These are phyloP conservation scores for Cichorium intybus DNA, from an alignment of 140 eudicot species.

Conservation along the genomic window DNA sequence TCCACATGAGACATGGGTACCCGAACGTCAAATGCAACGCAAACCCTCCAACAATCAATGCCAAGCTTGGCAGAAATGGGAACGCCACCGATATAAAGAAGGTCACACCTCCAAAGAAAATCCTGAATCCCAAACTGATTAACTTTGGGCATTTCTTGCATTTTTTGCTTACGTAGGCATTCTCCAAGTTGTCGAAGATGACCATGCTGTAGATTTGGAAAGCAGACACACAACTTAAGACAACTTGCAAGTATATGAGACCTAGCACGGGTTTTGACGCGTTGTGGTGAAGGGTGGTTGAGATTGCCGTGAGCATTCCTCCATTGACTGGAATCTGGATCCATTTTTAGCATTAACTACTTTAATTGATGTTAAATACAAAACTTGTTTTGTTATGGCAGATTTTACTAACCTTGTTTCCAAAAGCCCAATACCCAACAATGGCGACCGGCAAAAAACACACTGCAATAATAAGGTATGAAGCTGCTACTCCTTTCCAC, in stretches of 20 bases:
- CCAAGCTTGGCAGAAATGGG: conserved; percentile 65
- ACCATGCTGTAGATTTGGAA: conserved; percentile 60
- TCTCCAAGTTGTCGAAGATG: conserved; percentile 57
- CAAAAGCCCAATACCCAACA: conserved; percentile 70
- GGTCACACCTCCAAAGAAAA: conserved; percentile 50
- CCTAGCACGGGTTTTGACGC: conserved; percentile 31
- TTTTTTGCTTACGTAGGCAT: conserved; percentile 26
- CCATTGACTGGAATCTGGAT: conserved; percentile 30
- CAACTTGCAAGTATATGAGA: conserved; percentile 29
- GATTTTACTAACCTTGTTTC: conserved; percentile 40
- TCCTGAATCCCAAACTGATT: conserved; percentile 23
- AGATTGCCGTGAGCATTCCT: conserved; percentile 29
- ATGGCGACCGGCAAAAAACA: conserved; percentile 68
- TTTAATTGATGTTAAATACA: background rate
- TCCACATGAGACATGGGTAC: conserved; percentile 81
- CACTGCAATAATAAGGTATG: conserved; percentile 41
- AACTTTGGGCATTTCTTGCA: conserved; percentile 45
- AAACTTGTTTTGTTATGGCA: background rate
- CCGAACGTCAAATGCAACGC: conserved; percentile 62
- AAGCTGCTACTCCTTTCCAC: conserved; percentile 48
- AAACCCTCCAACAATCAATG: conserved; percentile 62
- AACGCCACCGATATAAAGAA: conserved; percentile 64
- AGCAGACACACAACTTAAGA: conserved; percentile 37
- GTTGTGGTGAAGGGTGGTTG: conserved; percentile 21
- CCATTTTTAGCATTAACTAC: background rate